A percentile compares a stretch with the other conserved stretches of the same genome.
Conservation (phyloP, 2,329 filamentous ascomycete species). For the Ascocoryne sarcoides region DNA sequence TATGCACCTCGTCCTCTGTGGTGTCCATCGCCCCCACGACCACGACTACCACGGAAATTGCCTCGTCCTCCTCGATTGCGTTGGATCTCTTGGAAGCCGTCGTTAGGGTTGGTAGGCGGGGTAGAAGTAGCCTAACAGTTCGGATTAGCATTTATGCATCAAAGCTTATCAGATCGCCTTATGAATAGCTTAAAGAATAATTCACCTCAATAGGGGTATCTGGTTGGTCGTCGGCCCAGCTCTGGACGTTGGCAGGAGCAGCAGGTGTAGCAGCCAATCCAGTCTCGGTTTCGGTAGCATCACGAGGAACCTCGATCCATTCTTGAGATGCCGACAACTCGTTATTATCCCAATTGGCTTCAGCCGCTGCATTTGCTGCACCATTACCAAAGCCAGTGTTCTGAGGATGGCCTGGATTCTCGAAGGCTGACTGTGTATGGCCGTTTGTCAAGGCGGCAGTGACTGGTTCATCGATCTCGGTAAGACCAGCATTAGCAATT, state of each 20-base stretch:
- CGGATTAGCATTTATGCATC: too few relatives aligned
- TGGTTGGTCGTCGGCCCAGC: constrained; percentile 76
- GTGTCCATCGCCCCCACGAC: constrained; percentile 37
- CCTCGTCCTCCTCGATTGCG: constrained; percentile 42
- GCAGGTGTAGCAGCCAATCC: constrained; percentile 49
- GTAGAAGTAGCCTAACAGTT: constrained; percentile 25
- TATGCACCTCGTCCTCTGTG: constrained; percentile 34
- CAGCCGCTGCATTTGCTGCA: constrained; percentile 52
- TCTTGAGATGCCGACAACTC: constrained; percentile 29
- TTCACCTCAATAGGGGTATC: constrained; percentile 39
- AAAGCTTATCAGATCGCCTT: too few relatives aligned
- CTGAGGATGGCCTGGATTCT: constrained; percentile 33
- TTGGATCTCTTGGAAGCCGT: constrained; percentile 67
- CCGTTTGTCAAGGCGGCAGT: constrained; percentile 35
- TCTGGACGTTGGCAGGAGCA: constrained; percentile 50
- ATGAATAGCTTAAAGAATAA: constrained; percentile 3
- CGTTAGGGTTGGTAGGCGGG: constrained; percentile 38
- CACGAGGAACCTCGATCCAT: constrained; percentile 56
- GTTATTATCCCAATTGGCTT: constrained; percentile 54
- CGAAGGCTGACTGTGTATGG: constrained; percentile 32
- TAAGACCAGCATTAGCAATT: constrained; percentile 55
- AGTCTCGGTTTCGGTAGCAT: constrained; percentile 66
- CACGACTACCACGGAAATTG: constrained; percentile 36
- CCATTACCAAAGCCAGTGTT: constrained; percentile 44
- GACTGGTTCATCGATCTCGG: constrained; percentile 51